Evolutionary conservation across 2,329 filamentous ascomycete genomes (phyloP).

Genomic region (Microcyclosporella mali): DNA sequence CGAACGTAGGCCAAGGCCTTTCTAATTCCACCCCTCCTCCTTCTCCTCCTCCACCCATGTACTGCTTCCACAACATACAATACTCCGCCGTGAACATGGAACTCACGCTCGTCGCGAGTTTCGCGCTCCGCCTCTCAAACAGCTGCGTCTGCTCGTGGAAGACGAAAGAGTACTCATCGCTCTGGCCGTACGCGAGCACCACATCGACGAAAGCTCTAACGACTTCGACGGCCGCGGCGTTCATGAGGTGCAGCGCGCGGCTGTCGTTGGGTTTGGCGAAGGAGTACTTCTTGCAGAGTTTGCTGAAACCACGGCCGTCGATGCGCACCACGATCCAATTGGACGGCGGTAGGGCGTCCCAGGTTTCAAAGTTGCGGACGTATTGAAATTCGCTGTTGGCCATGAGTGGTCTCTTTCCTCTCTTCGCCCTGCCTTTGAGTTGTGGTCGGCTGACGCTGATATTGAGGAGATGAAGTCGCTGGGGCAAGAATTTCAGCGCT

Average conservation of each 20-base stretch:
- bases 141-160: conserved; percentile 61
- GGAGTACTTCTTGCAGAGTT: conserved; percentile 53
- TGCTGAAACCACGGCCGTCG: conserved; percentile 91
- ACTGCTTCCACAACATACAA: conserved; percentile 66
- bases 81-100: conserved; percentile 94
- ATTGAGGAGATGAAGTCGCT: too few relatives aligned
- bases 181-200: conserved; percentile 82
- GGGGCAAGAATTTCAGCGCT: not conserved
- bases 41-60: conserved; percentile 60
- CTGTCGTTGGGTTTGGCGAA: conserved; percentile 92
- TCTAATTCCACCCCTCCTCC: conserved; percentile 52
- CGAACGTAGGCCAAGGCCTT: conserved; percentile 78
- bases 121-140: conserved; percentile 83
- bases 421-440: too few relatives aligned
- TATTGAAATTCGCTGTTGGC: conserved; percentile 71
- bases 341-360: conserved; percentile 73
- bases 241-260: conserved; percentile 87
- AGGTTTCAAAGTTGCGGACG: conserved; percentile 80
- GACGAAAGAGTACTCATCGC: conserved; percentile 77
- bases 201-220: conserved; percentile 79
- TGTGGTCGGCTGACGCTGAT: too few relatives aligned
- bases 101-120: conserved; percentile 82
- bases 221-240: conserved; percentile 78
- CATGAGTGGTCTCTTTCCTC: conserved; percentile 13
- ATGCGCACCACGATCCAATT: conserved; percentile 95